Conservation (phyloP, 2,329 filamentous ascomycete genomes). For the Coleophoma cylindrospora region DNA sequence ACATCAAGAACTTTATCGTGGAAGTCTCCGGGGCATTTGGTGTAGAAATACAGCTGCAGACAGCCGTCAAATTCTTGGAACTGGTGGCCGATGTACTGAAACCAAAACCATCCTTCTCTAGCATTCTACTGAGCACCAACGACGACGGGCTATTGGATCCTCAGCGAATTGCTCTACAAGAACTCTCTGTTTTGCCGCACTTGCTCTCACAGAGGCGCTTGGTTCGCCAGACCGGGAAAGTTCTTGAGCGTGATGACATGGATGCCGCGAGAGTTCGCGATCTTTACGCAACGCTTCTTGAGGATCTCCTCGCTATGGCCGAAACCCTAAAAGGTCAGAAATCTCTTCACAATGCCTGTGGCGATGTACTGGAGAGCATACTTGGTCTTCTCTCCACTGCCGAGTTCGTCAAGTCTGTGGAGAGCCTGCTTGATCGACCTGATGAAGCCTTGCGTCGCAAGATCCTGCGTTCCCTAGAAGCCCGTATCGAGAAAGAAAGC, state of each 20-base stretch:
- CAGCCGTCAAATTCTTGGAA: constrained; percentile 71
- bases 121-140: constrained; percentile 61
- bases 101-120: constrained; percentile 68
- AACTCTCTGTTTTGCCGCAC: constrained; percentile 51
- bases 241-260: constrained; percentile 60
- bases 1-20: constrained; percentile 68
- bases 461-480: constrained; percentile 75
- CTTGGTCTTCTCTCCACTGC: constrained; percentile 79
- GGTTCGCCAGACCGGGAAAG: constrained; percentile 46
- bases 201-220: constrained; percentile 55
- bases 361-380: constrained; percentile 71
- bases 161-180: constrained; percentile 45
- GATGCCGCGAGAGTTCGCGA: constrained; percentile 60
- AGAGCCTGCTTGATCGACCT: constrained; percentile 71
- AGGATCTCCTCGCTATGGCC: constrained; percentile 60
- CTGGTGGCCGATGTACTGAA: constrained; percentile 72
- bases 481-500: constrained; percentile 69
- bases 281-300: constrained; percentile 64
- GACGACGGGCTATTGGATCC: constrained; percentile 39
- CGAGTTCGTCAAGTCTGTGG: constrained; percentile 85
- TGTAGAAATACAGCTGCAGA: constrained; percentile 70
- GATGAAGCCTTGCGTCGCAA: constrained; percentile 73
- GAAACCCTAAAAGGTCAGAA: constrained; percentile 56
- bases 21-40: constrained; percentile 70
- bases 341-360: constrained; percentile 51